Percentiles rank a stretch among this genome's conserved stretches.
phyloP scores from a whole-genome alignment of 1,284 basidiomycete species.

The Trichosporon sp. region DNA sequence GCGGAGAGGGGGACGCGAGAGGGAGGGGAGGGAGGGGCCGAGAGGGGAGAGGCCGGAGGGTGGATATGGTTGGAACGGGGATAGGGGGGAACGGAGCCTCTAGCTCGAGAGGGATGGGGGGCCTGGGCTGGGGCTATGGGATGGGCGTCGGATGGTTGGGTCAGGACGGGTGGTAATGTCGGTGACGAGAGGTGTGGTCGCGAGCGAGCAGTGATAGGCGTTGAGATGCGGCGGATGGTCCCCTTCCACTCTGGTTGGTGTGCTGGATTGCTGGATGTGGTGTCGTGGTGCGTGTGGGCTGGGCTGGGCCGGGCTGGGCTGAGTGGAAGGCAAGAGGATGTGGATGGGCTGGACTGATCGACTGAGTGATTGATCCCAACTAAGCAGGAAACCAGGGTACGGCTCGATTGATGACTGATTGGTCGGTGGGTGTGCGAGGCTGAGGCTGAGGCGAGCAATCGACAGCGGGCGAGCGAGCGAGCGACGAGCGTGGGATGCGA shows the following conservation, averaged over 20 bases:
- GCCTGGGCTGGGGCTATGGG: neutral
- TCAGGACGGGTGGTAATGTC: neutral
- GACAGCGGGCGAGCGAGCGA: neutral
- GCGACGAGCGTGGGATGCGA: neutral
- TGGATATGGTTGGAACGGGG: neutral
- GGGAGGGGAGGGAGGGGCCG: slow-evolving; percentile 1
- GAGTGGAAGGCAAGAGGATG: neutral
- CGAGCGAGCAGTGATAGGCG: neutral
- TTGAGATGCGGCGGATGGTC: neutral
- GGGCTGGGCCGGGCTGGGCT: too few species aligned
- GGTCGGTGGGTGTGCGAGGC: neutral
- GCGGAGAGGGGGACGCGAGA: neutral
- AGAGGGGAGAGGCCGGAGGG: slow-evolving; percentile 2
- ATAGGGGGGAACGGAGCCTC: neutral
- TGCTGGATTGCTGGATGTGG: neutral
- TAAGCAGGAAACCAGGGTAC: neutral
- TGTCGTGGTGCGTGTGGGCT: neutral
- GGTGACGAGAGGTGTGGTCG: neutral
- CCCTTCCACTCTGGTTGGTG: neutral
- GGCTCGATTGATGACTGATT: neutral
- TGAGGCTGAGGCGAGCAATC: neutral
- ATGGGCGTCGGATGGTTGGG: neutral
- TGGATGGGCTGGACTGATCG: neutral
- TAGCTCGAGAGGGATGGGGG: neutral
- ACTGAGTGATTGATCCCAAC: neutral